Percentiles rank a stretch among this genome's conserved stretches.
Evolutionary conservation across 2,329 filamentous ascomycete genomes (phyloP).

Genomic region (Byssochlamys sp.): DNA sequence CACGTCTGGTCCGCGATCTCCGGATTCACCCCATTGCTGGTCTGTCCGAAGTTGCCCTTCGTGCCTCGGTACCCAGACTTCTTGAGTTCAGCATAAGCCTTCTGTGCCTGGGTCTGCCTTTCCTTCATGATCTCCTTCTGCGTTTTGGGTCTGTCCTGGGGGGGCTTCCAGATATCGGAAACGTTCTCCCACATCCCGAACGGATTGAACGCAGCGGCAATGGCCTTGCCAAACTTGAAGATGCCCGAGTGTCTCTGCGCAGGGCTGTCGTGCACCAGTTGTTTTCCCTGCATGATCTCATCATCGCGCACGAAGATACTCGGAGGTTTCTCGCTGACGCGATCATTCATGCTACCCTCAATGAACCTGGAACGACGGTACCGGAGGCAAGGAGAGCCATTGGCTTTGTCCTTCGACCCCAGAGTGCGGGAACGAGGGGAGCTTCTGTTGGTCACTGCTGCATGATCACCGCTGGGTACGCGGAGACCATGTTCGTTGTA

Average conservation of each 20-base stretch:
- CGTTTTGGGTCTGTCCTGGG: conserved; percentile 33
- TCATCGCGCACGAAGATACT: conserved; percentile 51
- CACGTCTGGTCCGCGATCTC: conserved; percentile 25
- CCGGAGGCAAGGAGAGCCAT: conserved; percentile 12
- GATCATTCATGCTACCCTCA: conserved; percentile 81
- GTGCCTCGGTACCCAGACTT: conserved; percentile 40
- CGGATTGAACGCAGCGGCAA: conserved; percentile 47
- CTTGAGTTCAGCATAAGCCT: conserved; percentile 47
- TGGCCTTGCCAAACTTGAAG: conserved; percentile 47
- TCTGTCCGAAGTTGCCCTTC: conserved; percentile 23
- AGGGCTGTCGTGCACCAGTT: conserved; percentile 3
- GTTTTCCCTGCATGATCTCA: conserved; percentile 7
- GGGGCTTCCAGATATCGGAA: conserved; percentile 35
- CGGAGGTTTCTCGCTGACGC: conserved; percentile 61
- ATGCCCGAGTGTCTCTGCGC: conserved; percentile 36
- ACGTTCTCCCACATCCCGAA: conserved; percentile 39
- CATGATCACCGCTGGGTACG: not conserved
- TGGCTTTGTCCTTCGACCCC: not conserved
- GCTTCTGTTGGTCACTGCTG: conserved; percentile 10
- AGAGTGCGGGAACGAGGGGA: conserved; percentile 2
- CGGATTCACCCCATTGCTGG: conserved; percentile 8
- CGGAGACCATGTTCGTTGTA: conserved; percentile 9
- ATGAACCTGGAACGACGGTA: conserved; percentile 55
- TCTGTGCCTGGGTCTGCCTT: conserved; percentile 39
- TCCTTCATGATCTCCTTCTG: conserved; percentile 36